Evolutionary conservation across 495 filamentous ascomycete genomes (phyloP).

Genomic region (Penicillium arizonense): DNA sequence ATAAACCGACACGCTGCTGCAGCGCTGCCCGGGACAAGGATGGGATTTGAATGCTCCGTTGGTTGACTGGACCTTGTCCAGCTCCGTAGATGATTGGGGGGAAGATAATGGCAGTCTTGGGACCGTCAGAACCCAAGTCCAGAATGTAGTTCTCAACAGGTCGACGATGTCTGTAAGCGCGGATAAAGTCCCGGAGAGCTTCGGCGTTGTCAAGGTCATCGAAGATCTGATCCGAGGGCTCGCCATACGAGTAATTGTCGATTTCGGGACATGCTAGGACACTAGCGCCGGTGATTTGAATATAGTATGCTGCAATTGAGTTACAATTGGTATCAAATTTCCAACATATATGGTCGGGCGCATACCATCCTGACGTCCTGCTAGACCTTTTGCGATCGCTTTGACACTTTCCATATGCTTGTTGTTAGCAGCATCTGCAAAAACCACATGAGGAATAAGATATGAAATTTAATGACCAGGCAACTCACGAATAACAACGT

Average conservation of each 20-base stretch:
- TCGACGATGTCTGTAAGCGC: neutral
- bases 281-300: conserved; percentile 4
- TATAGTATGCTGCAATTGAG: neutral
- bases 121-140: conserved; percentile 2
- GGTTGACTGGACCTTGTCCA: conserved; percentile 3
- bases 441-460: neutral
- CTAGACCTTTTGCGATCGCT: conserved; percentile 4
- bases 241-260: conserved; percentile 2
- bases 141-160: conserved; percentile 7
- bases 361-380: conserved; percentile 1
- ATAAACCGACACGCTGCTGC: neutral
- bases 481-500: conserved; percentile 39
- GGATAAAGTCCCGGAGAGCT: neutral
- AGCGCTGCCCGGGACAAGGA: neutral
- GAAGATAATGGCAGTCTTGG: conserved; percentile 6
- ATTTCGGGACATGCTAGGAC: conserved; percentile 1
- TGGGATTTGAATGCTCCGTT: conserved; percentile 5
- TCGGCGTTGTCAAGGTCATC: conserved; percentile 3
- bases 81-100: conserved; percentile 6
- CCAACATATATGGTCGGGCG: neutral
- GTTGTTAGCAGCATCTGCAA: conserved; percentile 3
- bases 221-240: conserved; percentile 2
- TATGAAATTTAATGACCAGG: neutral
- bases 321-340: neutral
- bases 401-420: conserved; percentile 6